Conservation (phyloP, 2,329 filamentous ascomycete genomes). For the Calycina herbarum region DNA sequence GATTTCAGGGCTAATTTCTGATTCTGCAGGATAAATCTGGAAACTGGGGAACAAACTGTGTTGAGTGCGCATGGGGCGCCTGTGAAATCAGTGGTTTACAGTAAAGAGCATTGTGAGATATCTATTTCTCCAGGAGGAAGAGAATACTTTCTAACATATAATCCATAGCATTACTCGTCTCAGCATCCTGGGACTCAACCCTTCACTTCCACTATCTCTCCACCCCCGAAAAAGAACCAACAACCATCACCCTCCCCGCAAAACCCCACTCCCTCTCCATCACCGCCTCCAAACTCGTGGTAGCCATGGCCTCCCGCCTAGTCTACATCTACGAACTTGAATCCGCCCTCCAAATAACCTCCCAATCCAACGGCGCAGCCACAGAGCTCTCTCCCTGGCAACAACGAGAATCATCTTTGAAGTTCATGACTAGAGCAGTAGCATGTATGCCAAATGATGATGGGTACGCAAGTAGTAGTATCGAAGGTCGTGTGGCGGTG, state of each 20-base stretch:
- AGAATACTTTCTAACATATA: conserved; percentile 15
- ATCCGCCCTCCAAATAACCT: conserved; percentile 58
- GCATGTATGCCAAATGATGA: conserved; percentile 96
- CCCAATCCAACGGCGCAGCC: conserved; percentile 46
- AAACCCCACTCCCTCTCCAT: conserved; percentile 88
- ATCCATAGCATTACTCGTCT: conserved; percentile 68
- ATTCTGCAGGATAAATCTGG: conserved; percentile 62
- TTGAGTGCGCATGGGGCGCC: conserved; percentile 77
- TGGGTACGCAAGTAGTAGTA: conserved; percentile 88
- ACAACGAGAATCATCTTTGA: conserved; percentile 86
- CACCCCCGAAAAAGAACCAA: conserved; percentile 52
- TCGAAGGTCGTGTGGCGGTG: conserved; percentile 93
- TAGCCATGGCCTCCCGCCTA: conserved; percentile 93
- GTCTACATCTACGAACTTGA: conserved; percentile 92
- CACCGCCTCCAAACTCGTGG: conserved; percentile 78
- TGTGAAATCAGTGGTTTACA: conserved; percentile 83
- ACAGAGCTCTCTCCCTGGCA: conserved; percentile 78
- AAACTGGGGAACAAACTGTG: conserved; percentile 69
- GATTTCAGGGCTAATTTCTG: not conserved
- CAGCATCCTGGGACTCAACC: conserved; percentile 90
- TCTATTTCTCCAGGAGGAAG: not conserved
- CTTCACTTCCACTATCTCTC: conserved; percentile 77
- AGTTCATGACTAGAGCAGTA: conserved; percentile 92
- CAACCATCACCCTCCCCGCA: conserved; percentile 70
- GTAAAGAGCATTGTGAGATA: conserved; percentile 62